A percentile compares a stretch with the other conserved stretches of the same genome.
These are phyloP conservation scores for Ceratobasidium sp. DNA, from an alignment of 1,284 basidiomycete genomes.

Conservation along the genomic window DNA sequence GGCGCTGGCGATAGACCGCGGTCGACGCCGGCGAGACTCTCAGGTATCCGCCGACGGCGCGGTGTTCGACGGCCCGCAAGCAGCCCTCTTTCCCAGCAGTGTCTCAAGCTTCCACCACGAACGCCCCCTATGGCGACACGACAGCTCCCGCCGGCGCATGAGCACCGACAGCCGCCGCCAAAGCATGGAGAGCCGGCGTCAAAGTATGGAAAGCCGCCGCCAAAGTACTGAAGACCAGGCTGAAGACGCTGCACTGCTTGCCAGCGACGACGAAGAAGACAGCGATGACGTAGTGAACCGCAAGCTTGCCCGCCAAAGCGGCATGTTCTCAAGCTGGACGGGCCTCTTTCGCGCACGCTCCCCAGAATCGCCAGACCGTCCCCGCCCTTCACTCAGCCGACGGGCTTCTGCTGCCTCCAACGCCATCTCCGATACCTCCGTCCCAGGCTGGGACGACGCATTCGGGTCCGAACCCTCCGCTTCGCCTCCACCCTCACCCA, in stretches of 20 bases:
- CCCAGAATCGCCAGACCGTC: conserved; percentile 63
- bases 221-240: conserved; percentile 37
- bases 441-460: conserved; percentile 51
- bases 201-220: conserved; percentile 62
- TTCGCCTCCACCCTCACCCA: conserved; percentile 67
- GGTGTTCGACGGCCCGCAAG: conserved; percentile 81
- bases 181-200: conserved; percentile 53
- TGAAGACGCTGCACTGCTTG: conserved; percentile 43
- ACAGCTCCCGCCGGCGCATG: conserved; percentile 55
- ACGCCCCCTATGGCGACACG: conserved; percentile 53
- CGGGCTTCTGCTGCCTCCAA: conserved; percentile 49
- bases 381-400: conserved; percentile 52
- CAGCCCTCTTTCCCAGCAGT: conserved; percentile 76
- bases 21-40: conserved; percentile 70
- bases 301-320: conserved; percentile 62
- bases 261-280: conserved; percentile 56
- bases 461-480: conserved; percentile 56
- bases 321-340: conserved; percentile 73
- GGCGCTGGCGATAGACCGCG: conserved; percentile 57
- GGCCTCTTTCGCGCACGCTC: conserved; percentile 78
- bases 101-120: conserved; percentile 78
- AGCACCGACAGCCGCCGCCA: conserved; percentile 39
- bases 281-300: conserved; percentile 68
- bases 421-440: conserved; percentile 44
- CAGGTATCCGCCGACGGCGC: conserved; percentile 69